These are phyloP conservation scores for Trebouxia sp. DNA, from an alignment of 139 green algal genomes.

Conservation along the genomic window DNA sequence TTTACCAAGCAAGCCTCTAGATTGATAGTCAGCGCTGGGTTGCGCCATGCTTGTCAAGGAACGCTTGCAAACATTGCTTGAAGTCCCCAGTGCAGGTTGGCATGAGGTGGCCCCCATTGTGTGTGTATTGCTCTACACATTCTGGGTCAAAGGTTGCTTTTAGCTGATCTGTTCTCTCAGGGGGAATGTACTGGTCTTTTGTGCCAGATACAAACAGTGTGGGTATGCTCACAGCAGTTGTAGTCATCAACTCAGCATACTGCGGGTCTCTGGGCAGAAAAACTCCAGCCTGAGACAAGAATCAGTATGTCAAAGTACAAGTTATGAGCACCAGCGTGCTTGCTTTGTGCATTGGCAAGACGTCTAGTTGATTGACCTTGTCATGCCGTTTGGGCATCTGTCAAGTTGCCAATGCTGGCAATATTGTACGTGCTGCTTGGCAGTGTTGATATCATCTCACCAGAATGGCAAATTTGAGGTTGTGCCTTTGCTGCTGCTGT, in stretches of 20 bases:
- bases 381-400: too few relatives aligned
- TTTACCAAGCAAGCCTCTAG: too few relatives aligned
- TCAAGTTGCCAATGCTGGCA: too few relatives aligned
- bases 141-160: not conserved
- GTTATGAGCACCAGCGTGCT: too few relatives aligned
- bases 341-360: too few relatives aligned
- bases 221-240: not conserved
- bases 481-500: not conserved
- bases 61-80: not conserved
- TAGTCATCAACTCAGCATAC: not conserved
- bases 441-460: not conserved
- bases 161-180: not conserved
- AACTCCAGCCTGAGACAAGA: not conserved
- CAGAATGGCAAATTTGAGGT: not conserved
- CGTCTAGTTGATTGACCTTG: too few relatives aligned
- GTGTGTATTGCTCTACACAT: not conserved
- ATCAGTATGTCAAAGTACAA: not conserved
- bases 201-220: not conserved
- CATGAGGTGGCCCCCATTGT: not conserved
- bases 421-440: not conserved
- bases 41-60: not conserved
- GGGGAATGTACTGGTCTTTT: not conserved
- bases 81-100: not conserved
- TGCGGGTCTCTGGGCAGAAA: not conserved
- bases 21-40: not conserved